These are phyloP conservation scores for Xylaria sp. DNA, from an alignment of 2,329 filamentous ascomycete species.

Conservation along the genomic window DNA sequence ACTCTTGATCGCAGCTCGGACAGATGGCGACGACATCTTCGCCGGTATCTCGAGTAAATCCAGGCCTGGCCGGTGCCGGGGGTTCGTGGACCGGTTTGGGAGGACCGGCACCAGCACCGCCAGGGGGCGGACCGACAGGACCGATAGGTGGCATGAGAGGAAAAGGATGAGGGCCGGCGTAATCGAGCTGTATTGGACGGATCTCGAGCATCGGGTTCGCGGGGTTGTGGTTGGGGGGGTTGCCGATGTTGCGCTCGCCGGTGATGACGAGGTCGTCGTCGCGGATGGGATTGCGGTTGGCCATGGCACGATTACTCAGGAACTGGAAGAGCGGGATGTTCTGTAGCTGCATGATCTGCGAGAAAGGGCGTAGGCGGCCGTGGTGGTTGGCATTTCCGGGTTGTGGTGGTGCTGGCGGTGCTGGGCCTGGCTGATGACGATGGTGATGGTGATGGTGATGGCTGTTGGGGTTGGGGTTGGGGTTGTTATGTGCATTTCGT, in stretches of 20 bases:
- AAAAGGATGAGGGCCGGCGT: conserved; percentile 41
- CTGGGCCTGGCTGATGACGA: conserved; percentile 19
- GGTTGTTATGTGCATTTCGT: conserved; percentile 21
- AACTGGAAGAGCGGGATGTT: conserved; percentile 41
- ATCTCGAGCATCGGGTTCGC: conserved; percentile 20
- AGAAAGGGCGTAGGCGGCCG: conserved; percentile 31
- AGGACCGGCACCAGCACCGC: conserved; percentile 24
- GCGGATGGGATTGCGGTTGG: conserved; percentile 28
- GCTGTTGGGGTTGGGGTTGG: conserved; percentile 15
- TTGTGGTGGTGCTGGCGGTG: conserved; percentile 9
- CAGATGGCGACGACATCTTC: conserved; percentile 82
- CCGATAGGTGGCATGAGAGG: conserved; percentile 7
- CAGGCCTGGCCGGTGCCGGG: conserved; percentile 72
- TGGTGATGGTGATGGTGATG: conserved; percentile 9
- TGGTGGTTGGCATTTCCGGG: conserved; percentile 4
- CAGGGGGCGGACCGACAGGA: not conserved
- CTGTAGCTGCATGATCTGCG: conserved; percentile 37
- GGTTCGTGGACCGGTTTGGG: conserved; percentile 68
- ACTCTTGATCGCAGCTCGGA: conserved; percentile 84
- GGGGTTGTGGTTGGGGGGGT: conserved; percentile 21
- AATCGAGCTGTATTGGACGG: conserved; percentile 44
- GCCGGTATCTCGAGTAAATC: conserved; percentile 81
- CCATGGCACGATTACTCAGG: conserved; percentile 30
- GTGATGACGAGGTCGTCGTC: conserved; percentile 45
- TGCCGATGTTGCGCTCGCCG: conserved; percentile 37